phyloP scores from a whole-genome alignment of 2,329 filamentous ascomycete genomes.

The Trichophyton benhamiae region DNA sequence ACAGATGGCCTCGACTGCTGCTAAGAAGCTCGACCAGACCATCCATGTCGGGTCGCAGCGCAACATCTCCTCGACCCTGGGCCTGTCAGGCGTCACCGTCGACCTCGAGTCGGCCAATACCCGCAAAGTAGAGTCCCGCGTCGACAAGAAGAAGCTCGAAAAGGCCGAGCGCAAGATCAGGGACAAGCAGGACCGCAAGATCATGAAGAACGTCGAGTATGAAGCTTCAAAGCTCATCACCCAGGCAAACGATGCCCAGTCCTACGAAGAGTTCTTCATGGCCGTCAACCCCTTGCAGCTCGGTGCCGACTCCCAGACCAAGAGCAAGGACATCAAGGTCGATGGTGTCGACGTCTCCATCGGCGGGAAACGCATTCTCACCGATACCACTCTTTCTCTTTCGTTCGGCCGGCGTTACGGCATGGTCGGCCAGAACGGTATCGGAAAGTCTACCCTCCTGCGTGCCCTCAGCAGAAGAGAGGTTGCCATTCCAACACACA shows the following conservation, averaged over 20 bases:
- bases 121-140: constrained; percentile 91
- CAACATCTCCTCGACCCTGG: constrained; percentile 92
- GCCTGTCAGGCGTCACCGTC: constrained; percentile 68
- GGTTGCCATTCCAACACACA: constrained; percentile 86
- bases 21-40: constrained; percentile 80
- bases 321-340: constrained; percentile 98
- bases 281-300: constrained; percentile 92
- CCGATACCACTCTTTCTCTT: constrained; percentile 78
- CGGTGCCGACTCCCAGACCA: constrained; percentile 55
- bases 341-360: constrained; percentile 94
- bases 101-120: constrained; percentile 88
- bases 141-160: constrained; percentile 97
- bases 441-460: constrained; percentile 90
- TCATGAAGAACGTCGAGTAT: constrained; percentile 96
- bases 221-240: constrained; percentile 85
- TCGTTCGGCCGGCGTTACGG: constrained; percentile 90
- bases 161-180: constrained; percentile 97
- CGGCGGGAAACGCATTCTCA: constrained; percentile 73
- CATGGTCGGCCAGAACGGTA: constrained; percentile 98
- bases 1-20: constrained; percentile 56
- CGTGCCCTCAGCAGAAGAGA: constrained; percentile 86
- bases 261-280: constrained; percentile 99
- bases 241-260: constrained; percentile 68
- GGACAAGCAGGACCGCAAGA: constrained; percentile 96
- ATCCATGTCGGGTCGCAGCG: constrained; percentile 88